These are phyloP conservation scores for Cutaneotrichosporon sp. DNA, from an alignment of 1,284 basidiomycete genomes.

Conservation along the genomic window DNA sequence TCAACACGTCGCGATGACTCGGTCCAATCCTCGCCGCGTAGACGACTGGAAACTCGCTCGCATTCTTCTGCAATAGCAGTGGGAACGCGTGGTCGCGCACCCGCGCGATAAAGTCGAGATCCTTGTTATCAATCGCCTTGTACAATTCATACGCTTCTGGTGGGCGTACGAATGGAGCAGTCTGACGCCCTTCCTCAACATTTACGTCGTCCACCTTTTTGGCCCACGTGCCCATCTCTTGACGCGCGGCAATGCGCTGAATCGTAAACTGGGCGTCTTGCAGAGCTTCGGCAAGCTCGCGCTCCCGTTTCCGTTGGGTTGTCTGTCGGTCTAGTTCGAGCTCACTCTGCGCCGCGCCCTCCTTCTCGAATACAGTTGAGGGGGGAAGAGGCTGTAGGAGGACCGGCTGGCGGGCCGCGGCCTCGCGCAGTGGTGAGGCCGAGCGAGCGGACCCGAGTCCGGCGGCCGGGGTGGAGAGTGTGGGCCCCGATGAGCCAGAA, in stretches of 20 bases:
- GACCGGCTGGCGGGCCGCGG: slow-evolving; percentile 31
- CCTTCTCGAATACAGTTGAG: slow-evolving; percentile 29
- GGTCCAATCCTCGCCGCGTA: slow-evolving; percentile 50
- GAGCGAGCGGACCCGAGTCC: background rate
- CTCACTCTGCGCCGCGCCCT: slow-evolving; percentile 39
- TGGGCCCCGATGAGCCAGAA: background rate
- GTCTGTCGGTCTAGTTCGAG: slow-evolving; percentile 47
- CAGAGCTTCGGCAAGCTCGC: slow-evolving; percentile 48
- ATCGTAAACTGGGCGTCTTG: slow-evolving; percentile 44
- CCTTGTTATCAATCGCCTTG: slow-evolving; percentile 51
- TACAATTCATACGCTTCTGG: slow-evolving; percentile 54
- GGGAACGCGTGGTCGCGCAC: slow-evolving; percentile 51
- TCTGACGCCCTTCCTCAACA: slow-evolving; percentile 13
- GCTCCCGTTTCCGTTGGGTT: slow-evolving; percentile 34
- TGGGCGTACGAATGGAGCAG: slow-evolving; percentile 40
- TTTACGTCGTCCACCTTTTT: slow-evolving; percentile 17
- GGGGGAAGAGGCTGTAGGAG: slow-evolving; percentile 45
- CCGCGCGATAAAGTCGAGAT: slow-evolving; percentile 52
- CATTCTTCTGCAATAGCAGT: slow-evolving; percentile 50
- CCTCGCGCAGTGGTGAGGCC: background rate
- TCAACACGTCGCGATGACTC: slow-evolving; percentile 48
- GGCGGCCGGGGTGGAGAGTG: background rate
- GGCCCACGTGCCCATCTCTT: slow-evolving; percentile 37
- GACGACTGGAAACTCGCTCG: slow-evolving; percentile 51
- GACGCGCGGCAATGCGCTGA: slow-evolving; percentile 34